Evolutionary conservation across 2,329 filamentous ascomycete genomes (phyloP).

Genomic region (Xylaria sp.): DNA sequence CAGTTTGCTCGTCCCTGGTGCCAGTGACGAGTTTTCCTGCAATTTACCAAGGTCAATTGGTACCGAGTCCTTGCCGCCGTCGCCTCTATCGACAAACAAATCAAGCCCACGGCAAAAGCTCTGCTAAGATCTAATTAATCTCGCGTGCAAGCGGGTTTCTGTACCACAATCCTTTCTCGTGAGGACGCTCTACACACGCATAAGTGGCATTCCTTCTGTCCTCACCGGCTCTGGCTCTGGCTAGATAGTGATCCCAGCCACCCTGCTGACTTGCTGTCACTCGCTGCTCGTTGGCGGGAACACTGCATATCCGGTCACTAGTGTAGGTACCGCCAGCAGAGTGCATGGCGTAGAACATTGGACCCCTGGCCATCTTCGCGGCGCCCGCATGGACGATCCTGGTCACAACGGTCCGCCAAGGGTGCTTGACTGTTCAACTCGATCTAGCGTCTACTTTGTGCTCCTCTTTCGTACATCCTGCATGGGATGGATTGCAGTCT

Average conservation of each 20-base stretch:
- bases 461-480: constrained; percentile 46
- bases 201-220: constrained; percentile 4
- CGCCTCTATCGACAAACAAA: background rate
- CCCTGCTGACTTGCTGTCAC: constrained; percentile 11
- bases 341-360: constrained; percentile 18
- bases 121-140: background rate
- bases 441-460: constrained; percentile 40
- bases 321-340: constrained; percentile 13
- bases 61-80: background rate
- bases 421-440: constrained; percentile 37
- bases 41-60: background rate
- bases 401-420: constrained; percentile 41
- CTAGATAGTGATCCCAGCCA: constrained; percentile 13
- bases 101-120: constrained; percentile 5
- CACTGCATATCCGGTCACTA: constrained; percentile 36
- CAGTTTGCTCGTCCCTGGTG: background rate
- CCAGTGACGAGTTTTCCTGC: background rate
- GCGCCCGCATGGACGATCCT: constrained; percentile 33
- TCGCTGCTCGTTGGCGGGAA: constrained; percentile 30
- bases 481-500: constrained; percentile 51
- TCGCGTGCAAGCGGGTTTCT: background rate
- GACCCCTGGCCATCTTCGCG: constrained; percentile 28
- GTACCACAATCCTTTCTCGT: background rate
- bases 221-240: background rate
- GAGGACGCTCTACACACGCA: too few relatives aligned